Base-by-base conservation (phyloP, 257 asterid species). In the Solanum medicagineum region DNA sequence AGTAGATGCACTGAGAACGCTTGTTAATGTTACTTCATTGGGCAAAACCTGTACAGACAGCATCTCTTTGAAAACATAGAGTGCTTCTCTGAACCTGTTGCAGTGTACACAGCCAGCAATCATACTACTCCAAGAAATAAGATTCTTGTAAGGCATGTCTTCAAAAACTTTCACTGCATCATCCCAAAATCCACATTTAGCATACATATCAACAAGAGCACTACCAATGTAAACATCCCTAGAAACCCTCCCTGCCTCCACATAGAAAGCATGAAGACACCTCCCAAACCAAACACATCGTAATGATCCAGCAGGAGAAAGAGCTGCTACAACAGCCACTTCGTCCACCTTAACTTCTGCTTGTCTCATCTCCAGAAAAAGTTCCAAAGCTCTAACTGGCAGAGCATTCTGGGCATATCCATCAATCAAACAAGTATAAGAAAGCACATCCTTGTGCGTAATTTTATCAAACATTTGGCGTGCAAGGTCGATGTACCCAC, bases 131-230 rank as follows among this genome's bases (percentile, higher is more conserved):
- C 95, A 92, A 54, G 91, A 90, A 80, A 92, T 89, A 44, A 86
- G 62, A 60, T 92, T 91, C 84, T 80, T 88, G 84, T 56, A 51
- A 51, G 88, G 90, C 92, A 86, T 90, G 14, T 84, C 88, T 13
- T 22, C 86, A 44, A 92, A 91, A 60, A 85, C 91, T 80, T 51
- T 82, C 60, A 85, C 59, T 7, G 94, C 93, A 59, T 91, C 93
- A 17, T 89, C 88, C 24, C 89, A 88, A 47, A 68, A 86, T 20
- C 89, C 90, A 32, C 92, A 86, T 62, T 91, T 92, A 55, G 86
- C 85, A 84, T 92, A 92, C 95, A 92, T 92, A 86, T 92, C 92
- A 54, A 92, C 86, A 20, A 91, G 91, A 62, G 92, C 91, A 63
- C 92, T 90, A 60, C 83, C 88, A 20, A 92, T 77, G 29, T 88